These are phyloP conservation scores for Euphorbia pulcherrima DNA, from an alignment of 345 rosid species.

Conservation along the genomic window DNA sequence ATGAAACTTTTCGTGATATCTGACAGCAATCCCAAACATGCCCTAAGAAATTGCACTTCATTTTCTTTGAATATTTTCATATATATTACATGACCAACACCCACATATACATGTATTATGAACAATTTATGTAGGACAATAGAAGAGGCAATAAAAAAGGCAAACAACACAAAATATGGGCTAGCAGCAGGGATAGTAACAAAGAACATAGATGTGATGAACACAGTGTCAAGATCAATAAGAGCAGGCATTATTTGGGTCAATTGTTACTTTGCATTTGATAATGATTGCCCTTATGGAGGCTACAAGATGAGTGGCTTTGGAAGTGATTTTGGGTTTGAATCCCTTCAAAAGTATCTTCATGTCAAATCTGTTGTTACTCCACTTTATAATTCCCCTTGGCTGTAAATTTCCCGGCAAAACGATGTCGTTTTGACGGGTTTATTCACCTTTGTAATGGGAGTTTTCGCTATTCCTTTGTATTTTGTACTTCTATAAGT, in stretches of 20 bases:
- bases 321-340: conserved; percentile 61
- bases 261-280: conserved; percentile 65
- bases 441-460: no score
- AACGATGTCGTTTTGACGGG: background rate
- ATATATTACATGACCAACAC: no score
- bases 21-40: no score
- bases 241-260: conserved; percentile 65
- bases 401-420: conserved; percentile 37
- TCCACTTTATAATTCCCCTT: conserved; percentile 63
- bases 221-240: conserved; percentile 66
- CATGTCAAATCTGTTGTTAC: conserved; percentile 63
- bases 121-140: conserved; percentile 44
- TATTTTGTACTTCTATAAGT: no score
- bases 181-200: conserved; percentile 76
- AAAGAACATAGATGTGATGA: conserved; percentile 53
- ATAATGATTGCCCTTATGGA: conserved; percentile 56
- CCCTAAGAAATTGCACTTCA: no score
- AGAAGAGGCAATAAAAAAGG: conserved; percentile 58
- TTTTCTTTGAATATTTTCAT: no score
- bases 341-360: conserved; percentile 53
- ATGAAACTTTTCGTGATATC: no score
- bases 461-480: background rate
- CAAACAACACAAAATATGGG: conserved; percentile 67
- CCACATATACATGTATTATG: no score
- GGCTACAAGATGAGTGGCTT: conserved; percentile 72